Base-by-base conservation (phyloP, 2,329 filamentous ascomycete genomes). In the Cytospora chrysosperma region DNA sequence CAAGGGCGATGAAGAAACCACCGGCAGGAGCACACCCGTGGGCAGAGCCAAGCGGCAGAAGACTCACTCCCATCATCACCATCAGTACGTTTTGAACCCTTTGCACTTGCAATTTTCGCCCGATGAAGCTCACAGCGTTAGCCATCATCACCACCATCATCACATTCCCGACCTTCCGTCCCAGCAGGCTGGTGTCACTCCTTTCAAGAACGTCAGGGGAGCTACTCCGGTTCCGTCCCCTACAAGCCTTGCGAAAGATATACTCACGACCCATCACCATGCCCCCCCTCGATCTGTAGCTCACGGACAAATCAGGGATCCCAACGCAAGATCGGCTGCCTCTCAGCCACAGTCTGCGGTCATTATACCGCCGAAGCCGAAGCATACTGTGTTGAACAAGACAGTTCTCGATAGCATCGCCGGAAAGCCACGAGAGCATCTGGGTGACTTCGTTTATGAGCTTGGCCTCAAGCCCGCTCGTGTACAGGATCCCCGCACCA, bases 381-480 rank as follows among this genome's bases (percentile, higher is more conserved):
- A 87, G 66, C 86, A 85, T 3, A 85, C 83, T 19, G 82, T 96
- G 27, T 85, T 84, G 12, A 90, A 89, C 1, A 83, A 90, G 66
- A 82, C 85, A 0, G 85, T 97, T 0, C 75, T 97, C 15, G 87
- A 92, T 1, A 88, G 86, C 32, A 87, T 94, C 4, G 82, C 88
- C 0, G 79, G 89, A 63, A 82, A 86, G 21, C 90, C 91, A 10
- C 88, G 93, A 12, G 84, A 87, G 61, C 93, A 97, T 72, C 84
- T 98, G 2, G 94, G 94, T 37, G 91, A 92, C 63, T 89, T 91
- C 4, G 81, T 96, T 17, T 98, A 98, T 73, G 83, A 89, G 56
- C 86, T 91, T 0, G 83, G 80, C 7, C 79, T 96, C 4, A 83
- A 80, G 67, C 78, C 84, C 0, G 77, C 79, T 4, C 77, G 83